These are phyloP conservation scores for Ophiostoma pallidulum DNA, from an alignment of 2,329 filamentous ascomycete species.

Conservation along the genomic window DNA sequence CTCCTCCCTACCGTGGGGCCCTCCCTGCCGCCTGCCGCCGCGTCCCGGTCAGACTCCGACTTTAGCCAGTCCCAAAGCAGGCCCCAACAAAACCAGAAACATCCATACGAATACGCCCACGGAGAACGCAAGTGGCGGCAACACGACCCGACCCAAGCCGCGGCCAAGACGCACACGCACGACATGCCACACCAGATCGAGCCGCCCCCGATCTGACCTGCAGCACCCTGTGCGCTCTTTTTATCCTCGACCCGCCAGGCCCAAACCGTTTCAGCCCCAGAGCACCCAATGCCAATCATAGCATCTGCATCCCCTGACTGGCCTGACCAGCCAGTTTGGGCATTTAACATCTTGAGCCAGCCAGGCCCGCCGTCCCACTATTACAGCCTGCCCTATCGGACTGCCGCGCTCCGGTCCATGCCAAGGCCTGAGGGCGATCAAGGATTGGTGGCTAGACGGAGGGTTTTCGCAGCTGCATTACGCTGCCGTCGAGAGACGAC, in stretches of 20 bases:
- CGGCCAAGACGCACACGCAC: background rate
- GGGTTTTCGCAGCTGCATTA: too few relatives aligned
- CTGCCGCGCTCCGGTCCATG: background rate
- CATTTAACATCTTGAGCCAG: background rate
- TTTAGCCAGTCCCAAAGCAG: too few relatives aligned
- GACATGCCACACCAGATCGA: background rate
- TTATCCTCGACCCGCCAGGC: slow-evolving; percentile 3
- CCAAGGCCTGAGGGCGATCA: background rate
- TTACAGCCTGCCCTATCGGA: background rate
- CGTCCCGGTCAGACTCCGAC: too few relatives aligned
- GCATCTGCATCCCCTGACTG: slow-evolving; percentile 1
- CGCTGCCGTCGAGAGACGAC: too few relatives aligned
- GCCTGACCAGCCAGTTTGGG: too few relatives aligned
- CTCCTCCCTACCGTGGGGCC: too few relatives aligned
- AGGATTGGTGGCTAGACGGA: background rate
- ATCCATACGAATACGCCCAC: background rate
- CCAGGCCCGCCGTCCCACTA: too few relatives aligned
- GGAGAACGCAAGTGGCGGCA: background rate
- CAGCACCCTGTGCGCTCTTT: background rate
- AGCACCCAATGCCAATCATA: slow-evolving; percentile 7
- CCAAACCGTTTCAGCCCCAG: slow-evolving; percentile 10
- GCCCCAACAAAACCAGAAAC: too few relatives aligned
- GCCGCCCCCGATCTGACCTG: background rate
- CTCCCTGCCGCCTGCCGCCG: too few relatives aligned
- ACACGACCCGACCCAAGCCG: too few relatives aligned